phyloP scores from a whole-genome alignment of 1,139 yeast genomes.

The Arxiozyma slooffiae region DNA sequence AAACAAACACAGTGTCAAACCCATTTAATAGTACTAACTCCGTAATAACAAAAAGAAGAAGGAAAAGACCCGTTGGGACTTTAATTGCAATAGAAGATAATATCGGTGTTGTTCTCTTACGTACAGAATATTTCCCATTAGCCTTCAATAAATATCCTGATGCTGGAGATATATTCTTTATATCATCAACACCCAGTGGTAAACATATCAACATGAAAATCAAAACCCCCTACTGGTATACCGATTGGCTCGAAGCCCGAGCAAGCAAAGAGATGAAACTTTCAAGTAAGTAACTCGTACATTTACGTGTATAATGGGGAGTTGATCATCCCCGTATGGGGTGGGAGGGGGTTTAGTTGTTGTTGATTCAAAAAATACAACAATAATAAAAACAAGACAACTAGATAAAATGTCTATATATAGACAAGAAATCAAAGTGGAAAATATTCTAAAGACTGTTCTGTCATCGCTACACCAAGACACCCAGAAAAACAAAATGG shows the following conservation, averaged over 20 bases:
- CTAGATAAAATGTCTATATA: too few relatives aligned
- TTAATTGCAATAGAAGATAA: conserved; percentile 48
- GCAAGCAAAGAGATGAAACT: too few relatives aligned
- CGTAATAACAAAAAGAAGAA: conserved; percentile 26
- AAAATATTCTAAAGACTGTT: not conserved
- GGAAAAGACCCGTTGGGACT: conserved; percentile 45
- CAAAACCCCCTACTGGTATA: conserved; percentile 21
- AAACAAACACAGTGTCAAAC: conserved; percentile 1
- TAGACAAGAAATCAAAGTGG: not conserved
- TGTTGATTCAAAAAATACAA: too few relatives aligned
- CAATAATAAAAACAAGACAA: too few relatives aligned
- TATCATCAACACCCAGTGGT: conserved; percentile 3
- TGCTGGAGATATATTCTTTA: conserved; percentile 8
- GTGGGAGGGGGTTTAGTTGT: too few relatives aligned
- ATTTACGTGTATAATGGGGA: too few relatives aligned
- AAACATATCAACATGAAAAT: conserved; percentile 12
- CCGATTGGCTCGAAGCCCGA: conserved; percentile 7
- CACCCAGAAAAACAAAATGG: not conserved
- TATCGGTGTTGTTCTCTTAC: conserved; percentile 53
- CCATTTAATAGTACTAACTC: conserved; percentile 8
- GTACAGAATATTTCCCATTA: conserved; percentile 32
- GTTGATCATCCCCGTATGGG: too few relatives aligned
- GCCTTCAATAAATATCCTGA: conserved; percentile 10
- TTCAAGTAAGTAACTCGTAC: too few relatives aligned
- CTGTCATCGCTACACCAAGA: not conserved